These are phyloP conservation scores for Neospermospora avenae DNA, from an alignment of 2,329 filamentous ascomycete species.

Conservation along the genomic window DNA sequence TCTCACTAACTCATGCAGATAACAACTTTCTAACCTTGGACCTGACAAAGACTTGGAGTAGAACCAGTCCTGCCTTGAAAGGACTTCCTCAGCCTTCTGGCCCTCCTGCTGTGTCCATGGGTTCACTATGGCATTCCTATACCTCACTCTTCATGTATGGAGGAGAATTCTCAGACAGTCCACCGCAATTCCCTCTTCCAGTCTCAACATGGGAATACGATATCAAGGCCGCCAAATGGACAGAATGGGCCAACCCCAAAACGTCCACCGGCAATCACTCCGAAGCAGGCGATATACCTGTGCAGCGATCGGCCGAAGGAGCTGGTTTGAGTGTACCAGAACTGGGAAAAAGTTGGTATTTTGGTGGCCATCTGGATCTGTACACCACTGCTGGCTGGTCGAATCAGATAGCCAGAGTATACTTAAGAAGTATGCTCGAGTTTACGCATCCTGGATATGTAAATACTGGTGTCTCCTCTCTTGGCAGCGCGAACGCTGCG, in stretches of 20 bases:
- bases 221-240: constrained; percentile 57
- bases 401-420: constrained; percentile 59
- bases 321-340: constrained; percentile 68
- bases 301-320: constrained; percentile 71
- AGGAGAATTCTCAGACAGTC: constrained; percentile 67
- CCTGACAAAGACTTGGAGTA: constrained; percentile 69
- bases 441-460: constrained; percentile 70
- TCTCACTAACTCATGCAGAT: constrained; percentile 40
- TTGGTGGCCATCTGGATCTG: constrained; percentile 70
- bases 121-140: constrained; percentile 74
- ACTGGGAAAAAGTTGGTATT: constrained; percentile 72
- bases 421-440: constrained; percentile 71
- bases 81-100: constrained; percentile 64
- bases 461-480: constrained; percentile 58
- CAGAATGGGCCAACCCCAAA: constrained; percentile 56
- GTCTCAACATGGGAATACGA: constrained; percentile 70
- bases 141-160: constrained; percentile 70
- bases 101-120: constrained; percentile 67
- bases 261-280: constrained; percentile 64
- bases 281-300: constrained; percentile 48
- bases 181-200: constrained; percentile 51
- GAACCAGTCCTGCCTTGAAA: constrained; percentile 57
- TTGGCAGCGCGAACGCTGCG: constrained; percentile 53
- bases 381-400: constrained; percentile 61
- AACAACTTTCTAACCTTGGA: constrained; percentile 73